Evolutionary conservation across 345 rosid genomes (phyloP).

Genomic region (Boechera stricta): DNA sequence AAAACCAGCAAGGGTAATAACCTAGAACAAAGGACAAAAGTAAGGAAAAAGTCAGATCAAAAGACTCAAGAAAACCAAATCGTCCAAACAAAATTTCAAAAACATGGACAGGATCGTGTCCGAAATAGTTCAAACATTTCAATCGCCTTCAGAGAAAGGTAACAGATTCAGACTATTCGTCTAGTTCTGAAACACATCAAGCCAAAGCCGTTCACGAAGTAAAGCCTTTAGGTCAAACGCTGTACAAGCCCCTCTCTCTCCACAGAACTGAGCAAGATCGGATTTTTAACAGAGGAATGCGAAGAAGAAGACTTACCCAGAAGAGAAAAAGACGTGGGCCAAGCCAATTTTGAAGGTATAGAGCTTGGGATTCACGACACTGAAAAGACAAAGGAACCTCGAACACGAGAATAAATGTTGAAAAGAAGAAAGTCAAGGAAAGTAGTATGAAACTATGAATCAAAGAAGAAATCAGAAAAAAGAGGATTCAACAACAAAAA

Average conservation of each 20-base stretch:
- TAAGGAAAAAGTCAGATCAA: conserved; percentile 40
- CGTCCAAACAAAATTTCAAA: not conserved
- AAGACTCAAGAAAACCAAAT: not conserved
- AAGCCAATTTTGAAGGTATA: conserved; percentile 17
- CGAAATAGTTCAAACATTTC: conserved; percentile 29
- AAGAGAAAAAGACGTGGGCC: conserved; percentile 35
- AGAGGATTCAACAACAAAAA: conserved; percentile 25
- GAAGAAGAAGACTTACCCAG: conserved; percentile 45
- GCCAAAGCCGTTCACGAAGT: conserved; percentile 12
- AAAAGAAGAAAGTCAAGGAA: conserved; percentile 44
- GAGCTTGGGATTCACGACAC: conserved; percentile 46
- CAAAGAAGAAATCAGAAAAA: not conserved
- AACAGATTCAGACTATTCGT: conserved; percentile 28
- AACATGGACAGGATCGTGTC: conserved; percentile 24
- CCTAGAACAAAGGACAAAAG: conserved; percentile 26
- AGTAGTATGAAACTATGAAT: conserved; percentile 26
- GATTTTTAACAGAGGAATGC: conserved; percentile 25
- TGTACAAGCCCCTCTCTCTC: conserved; percentile 12
- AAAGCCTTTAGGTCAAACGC: conserved; percentile 37
- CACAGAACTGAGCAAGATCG: conserved; percentile 21
- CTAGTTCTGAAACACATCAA: conserved; percentile 16
- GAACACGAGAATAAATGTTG: conserved; percentile 34
- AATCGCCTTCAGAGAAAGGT: conserved; percentile 24
- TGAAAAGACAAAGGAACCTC: conserved; percentile 36
- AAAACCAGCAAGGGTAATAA: conserved; percentile 19